Evolutionary conservation across 805 yeast species (phyloP).

Genomic region (Hyphopichia homilentoma): DNA sequence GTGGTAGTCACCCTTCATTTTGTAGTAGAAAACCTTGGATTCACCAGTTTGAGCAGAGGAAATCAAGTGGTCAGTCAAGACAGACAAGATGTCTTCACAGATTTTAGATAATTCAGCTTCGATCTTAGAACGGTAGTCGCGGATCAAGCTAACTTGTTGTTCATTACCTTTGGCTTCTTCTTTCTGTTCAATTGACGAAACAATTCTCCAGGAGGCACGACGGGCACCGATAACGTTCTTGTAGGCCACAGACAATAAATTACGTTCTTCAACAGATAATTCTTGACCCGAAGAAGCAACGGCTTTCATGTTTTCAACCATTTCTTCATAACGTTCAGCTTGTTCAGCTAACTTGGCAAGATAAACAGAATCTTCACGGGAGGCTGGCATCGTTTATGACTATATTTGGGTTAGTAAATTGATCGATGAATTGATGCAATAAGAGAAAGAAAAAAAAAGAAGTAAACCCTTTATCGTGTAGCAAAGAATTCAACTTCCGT

Average conservation of each 20-base stretch:
- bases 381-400: conserved; percentile 53
- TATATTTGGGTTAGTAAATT: not conserved
- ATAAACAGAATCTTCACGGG: conserved; percentile 98
- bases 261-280: conserved; percentile 96
- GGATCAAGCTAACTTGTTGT: conserved; percentile 81
- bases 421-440: not conserved
- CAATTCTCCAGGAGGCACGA: conserved; percentile 99
- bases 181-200: conserved; percentile 95
- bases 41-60: conserved; percentile 96
- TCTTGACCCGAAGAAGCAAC: conserved; percentile 97
- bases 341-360: conserved; percentile 98
- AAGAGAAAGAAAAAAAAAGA: conserved; percentile 1
- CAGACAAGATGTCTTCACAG: conserved; percentile 89
- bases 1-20: conserved; percentile 99
- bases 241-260: conserved; percentile 94
- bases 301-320: conserved; percentile 97
- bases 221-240: conserved; percentile 98
- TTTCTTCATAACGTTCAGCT: conserved; percentile 99
- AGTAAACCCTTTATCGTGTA: not conserved
- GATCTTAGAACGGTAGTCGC: conserved; percentile 92
- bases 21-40: conserved; percentile 95
- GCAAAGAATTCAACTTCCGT: no score
- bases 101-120: conserved; percentile 89
- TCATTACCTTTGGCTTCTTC: conserved; percentile 96
- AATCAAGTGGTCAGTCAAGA: conserved; percentile 84